These are phyloP conservation scores for Quillaja saponaria DNA, from an alignment of 306 rosid species.

Conservation along the genomic window DNA sequence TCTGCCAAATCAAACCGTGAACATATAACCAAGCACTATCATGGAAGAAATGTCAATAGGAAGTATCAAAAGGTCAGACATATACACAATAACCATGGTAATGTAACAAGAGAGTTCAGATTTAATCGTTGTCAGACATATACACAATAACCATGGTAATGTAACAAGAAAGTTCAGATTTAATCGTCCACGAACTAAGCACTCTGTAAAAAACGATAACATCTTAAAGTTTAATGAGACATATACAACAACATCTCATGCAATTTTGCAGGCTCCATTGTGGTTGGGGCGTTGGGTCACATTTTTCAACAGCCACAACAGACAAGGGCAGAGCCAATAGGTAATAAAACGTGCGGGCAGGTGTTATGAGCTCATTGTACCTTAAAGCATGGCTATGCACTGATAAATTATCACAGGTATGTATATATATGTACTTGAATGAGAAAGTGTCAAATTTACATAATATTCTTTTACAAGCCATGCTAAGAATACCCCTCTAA, in stretches of 20 bases:
- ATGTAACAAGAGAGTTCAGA: neutral
- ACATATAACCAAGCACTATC: neutral
- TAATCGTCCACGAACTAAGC: neutral
- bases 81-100: neutral
- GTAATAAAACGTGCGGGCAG: neutral
- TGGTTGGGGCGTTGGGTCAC: neutral
- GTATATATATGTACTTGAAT: no score
- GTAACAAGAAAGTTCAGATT: neutral
- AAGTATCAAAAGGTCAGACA: neutral
- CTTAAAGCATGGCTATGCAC: neutral
- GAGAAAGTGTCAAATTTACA: no score
- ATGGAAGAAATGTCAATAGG: neutral
- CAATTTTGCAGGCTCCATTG: neutral
- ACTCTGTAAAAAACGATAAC: neutral
- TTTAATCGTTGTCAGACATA: neutral
- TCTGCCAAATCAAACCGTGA: neutral
- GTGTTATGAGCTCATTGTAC: neutral
- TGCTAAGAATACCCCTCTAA: no score
- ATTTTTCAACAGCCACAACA: neutral
- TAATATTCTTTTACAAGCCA: no score
- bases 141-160: neutral
- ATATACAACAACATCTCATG: neutral
- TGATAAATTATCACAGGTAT: neutral
- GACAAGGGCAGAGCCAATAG: neutral
- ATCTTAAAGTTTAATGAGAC: neutral